phyloP scores from a whole-genome alignment of 2,329 filamentous ascomycete species.

The Dryadomyces quercivorus region DNA sequence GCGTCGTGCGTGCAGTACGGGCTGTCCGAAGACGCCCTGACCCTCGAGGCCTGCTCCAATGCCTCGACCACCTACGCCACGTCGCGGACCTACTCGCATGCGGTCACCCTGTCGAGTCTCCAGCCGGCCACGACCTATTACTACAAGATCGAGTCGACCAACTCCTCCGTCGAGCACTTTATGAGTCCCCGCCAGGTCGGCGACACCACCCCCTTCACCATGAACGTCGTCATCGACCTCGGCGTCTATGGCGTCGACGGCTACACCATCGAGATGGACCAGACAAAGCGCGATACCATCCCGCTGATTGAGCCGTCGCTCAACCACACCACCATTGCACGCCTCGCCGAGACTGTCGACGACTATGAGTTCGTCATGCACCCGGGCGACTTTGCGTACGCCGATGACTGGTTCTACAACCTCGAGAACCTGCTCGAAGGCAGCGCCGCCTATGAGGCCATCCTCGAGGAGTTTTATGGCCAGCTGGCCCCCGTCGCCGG shows the following conservation, averaged over 20 bases:
- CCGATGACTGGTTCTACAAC: slow-evolving; percentile 42
- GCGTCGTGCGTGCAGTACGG: slow-evolving; percentile 40
- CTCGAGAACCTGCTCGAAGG: slow-evolving; percentile 53
- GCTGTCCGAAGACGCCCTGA: slow-evolving; percentile 25
- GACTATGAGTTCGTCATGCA: slow-evolving; percentile 44
- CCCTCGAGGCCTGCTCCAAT: slow-evolving; percentile 28
- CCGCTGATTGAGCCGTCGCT: slow-evolving; percentile 36
- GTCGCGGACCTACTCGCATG: slow-evolving; percentile 41
- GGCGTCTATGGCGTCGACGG: slow-evolving; percentile 42
- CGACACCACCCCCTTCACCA: slow-evolving; percentile 39
- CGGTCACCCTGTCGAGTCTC: slow-evolving; percentile 32
- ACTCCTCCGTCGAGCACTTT: slow-evolving; percentile 41
- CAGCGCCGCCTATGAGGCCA: slow-evolving; percentile 92
- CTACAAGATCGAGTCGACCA: slow-evolving; percentile 45
- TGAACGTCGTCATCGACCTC: slow-evolving; percentile 40
- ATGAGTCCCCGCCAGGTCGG: slow-evolving; percentile 39
- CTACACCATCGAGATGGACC: slow-evolving; percentile 32
- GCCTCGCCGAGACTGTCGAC: slow-evolving; percentile 36
- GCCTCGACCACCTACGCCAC: slow-evolving; percentile 32
- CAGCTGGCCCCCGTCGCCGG: slow-evolving; percentile 40
- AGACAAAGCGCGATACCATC: slow-evolving; percentile 33
- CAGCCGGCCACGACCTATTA: slow-evolving; percentile 43
- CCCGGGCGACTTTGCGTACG: slow-evolving; percentile 44
- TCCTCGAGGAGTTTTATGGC: slow-evolving; percentile 73
- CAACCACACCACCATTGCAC: slow-evolving; percentile 46